Evolutionary conservation across 2,329 filamentous ascomycete genomes (phyloP), one percentile per base, ranked within the genome.

Genomic region (Aspergillus floridensis): DNA sequence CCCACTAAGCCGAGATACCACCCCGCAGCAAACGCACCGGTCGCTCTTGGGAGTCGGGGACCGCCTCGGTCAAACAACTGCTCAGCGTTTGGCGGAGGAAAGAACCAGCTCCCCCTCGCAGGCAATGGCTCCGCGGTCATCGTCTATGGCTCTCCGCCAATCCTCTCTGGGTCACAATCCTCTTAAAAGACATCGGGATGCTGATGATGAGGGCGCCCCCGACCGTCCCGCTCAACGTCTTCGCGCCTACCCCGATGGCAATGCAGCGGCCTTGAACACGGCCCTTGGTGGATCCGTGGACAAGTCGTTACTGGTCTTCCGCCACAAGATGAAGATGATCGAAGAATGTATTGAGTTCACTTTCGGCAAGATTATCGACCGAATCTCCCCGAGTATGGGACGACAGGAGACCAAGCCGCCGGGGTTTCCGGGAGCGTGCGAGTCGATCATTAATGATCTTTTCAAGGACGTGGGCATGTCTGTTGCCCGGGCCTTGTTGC

Each of bases 401-500:
- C 59, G 60, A 22, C 59, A 56, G 22, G 58, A 53, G 16, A 16
- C 59, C 12, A 62, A 57, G 47, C 56, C 58, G 21, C 56, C 48
- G 7, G 16, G 49, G 12, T 50, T 52, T 32, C 52, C 63, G n/a
- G 49, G 58, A 38, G 64, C 62, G 31, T 64, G 59, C 16, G 63
- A 65, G 24, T 56, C 60, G 7, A 63, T 65, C 41, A 61, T 65
- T 58, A 59, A 61, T 26, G 62, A 65, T 21, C 56, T 65, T 6
- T 63, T 65, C 19, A 59, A 63, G 38, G 63, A 65, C 38, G 59
- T 65, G 22, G 63, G 62, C 44, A 52, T 59, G 44, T 58, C 63
- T 7, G 54, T 65, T 47, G 57, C 62, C 11, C 56, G 57, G 29
- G 63, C 63, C 2, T 59, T 65, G 24, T 29, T 62, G 46, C 60